Conservation (phyloP, 164 flowering plant genomes). For the Vitis cinerea region DNA sequence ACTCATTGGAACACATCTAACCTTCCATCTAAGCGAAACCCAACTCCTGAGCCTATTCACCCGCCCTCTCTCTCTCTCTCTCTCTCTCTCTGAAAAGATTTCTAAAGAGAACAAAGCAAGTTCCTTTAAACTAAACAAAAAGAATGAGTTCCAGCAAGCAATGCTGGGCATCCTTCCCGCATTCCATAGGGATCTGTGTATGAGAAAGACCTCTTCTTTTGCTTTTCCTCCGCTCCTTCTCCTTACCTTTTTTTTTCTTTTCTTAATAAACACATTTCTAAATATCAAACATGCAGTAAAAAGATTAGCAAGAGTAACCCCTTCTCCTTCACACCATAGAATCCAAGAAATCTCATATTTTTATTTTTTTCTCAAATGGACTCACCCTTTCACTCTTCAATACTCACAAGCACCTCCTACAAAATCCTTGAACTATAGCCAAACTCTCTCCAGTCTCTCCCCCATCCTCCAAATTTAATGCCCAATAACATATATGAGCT, state of each 20-base stretch:
- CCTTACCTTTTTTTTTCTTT: slow-evolving; percentile 10
- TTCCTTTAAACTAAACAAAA: slow-evolving; percentile 56
- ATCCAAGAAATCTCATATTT: slow-evolving; percentile 5
- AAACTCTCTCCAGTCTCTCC: neutral
- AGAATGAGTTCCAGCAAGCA: slow-evolving; percentile 47
- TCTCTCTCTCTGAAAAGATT: slow-evolving; percentile 28
- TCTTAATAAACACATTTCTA: neutral
- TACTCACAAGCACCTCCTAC: no score
- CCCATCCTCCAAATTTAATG: neutral
- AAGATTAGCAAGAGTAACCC: neutral
- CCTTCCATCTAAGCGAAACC: slow-evolving; percentile 24
- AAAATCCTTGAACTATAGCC: neutral
- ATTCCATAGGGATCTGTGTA: slow-evolving; percentile 66
- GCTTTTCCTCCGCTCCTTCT: slow-evolving; percentile 27
- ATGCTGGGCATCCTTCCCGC: slow-evolving; percentile 42
- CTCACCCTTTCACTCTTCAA: no score
- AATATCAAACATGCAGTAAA: neutral
- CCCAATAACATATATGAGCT: no score
- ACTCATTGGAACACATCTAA: slow-evolving; percentile 29
- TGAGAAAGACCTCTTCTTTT: slow-evolving; percentile 54
- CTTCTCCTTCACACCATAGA: neutral
- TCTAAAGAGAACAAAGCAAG: slow-evolving; percentile 41
- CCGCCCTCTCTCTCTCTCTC: slow-evolving; percentile 19
- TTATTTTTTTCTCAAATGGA: no score
- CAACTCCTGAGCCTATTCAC: slow-evolving; percentile 22